phyloP scores from a whole-genome alignment of 2,329 filamentous ascomycete genomes.

The Aureobasidium pullulans region DNA sequence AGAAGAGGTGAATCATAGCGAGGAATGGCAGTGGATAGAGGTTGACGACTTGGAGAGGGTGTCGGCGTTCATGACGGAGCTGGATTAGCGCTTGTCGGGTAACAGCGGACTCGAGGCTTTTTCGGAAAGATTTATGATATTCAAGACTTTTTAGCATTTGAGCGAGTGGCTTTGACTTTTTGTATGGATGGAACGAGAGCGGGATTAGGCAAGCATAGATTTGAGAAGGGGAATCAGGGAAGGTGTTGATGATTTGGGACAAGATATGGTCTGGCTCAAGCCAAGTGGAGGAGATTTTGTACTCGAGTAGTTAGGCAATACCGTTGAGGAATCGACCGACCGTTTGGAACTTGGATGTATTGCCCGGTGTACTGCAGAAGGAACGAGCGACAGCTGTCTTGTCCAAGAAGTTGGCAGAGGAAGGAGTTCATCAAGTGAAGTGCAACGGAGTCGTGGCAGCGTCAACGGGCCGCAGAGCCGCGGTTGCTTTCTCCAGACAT shows the following conservation, averaged over 20 bases:
- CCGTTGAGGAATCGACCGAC: neutral
- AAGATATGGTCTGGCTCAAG: neutral
- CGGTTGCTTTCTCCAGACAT: neutral
- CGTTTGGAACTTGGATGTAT: neutral
- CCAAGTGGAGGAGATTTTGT: neutral
- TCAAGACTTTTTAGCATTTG: slow-evolving; percentile 8
- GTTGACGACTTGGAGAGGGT: neutral
- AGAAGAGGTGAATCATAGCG: slow-evolving; percentile 21
- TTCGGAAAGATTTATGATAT: slow-evolving; percentile 4
- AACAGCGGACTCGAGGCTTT: neutral
- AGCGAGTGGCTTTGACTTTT: neutral
- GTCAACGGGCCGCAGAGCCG: neutral
- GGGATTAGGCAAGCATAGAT: neutral
- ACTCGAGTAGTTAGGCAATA: neutral
- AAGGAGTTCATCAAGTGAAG: neutral
- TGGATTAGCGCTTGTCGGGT: neutral
- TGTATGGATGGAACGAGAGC: neutral
- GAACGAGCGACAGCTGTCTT: no score
- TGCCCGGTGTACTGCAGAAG: no score
- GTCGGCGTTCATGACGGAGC: neutral
- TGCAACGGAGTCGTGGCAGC: neutral
- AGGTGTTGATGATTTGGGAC: neutral
- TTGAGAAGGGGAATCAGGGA: neutral
- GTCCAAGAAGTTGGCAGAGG: neutral
- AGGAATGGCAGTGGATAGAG: slow-evolving; percentile 28